A percentile compares a stretch with the other conserved stretches of the same genome.
Evolutionary conservation across 177 flowering plant species (phyloP).

Genomic region (Vitis hybrid): DNA sequence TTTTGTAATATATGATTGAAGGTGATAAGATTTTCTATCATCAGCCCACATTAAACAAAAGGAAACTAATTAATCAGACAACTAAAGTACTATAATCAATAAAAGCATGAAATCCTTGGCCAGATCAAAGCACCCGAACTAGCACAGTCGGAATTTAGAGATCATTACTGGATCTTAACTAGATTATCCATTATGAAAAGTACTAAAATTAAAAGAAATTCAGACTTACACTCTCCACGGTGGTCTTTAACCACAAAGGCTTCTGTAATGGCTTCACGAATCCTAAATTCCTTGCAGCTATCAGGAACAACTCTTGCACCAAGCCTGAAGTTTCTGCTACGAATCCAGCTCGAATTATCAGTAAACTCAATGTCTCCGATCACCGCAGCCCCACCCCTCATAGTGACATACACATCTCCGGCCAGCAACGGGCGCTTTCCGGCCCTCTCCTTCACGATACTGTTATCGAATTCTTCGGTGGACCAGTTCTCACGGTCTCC

Average conservation of each 20-base stretch:
- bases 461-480: constrained; percentile 45
- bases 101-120: too few species aligned
- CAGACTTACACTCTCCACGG: constrained; percentile 77
- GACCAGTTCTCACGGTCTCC: constrained; percentile 46
- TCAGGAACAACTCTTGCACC: constrained; percentile 56
- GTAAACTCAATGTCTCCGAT: constrained; percentile 67
- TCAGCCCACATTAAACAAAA: too few species aligned
- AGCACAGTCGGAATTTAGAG: too few species aligned
- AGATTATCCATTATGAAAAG: too few species aligned
- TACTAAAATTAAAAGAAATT: too few species aligned
- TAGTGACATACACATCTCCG: constrained; percentile 47
- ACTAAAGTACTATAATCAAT: too few species aligned
- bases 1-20: too few species aligned
- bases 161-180: too few species aligned
- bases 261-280: constrained; percentile 64
- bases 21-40: too few species aligned
- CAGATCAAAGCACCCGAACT: too few species aligned
- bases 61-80: too few species aligned
- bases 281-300: constrained; percentile 28
- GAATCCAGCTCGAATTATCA: constrained; percentile 85
- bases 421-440: constrained; percentile 73
- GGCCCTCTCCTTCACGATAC: constrained; percentile 52
- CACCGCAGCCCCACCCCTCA: constrained; percentile 47
- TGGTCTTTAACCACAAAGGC: constrained; percentile 76
- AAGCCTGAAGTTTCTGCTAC: constrained; percentile 63